phyloP scores from a whole-genome alignment of 768 basidiomycete genomes.

The Auriscalpium microsporum region DNA sequence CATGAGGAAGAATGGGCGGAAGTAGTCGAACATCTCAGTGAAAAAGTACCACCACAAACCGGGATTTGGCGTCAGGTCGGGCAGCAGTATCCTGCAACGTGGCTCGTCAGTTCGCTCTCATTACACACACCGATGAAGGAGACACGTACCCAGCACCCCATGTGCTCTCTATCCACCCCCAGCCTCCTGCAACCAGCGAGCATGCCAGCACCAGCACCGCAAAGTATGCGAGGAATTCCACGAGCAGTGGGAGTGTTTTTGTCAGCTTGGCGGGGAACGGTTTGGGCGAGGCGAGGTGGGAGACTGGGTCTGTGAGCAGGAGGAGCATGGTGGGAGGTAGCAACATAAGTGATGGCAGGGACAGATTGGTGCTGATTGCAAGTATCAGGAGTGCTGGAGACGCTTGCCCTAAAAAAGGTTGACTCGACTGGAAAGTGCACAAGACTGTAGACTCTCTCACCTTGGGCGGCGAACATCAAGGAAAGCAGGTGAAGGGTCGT shows the following conservation, averaged over 20 bases:
- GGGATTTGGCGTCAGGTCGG: constrained; percentile 88
- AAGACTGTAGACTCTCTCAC: constrained; percentile 27
- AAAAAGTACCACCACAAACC: constrained; percentile 99
- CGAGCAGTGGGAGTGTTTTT: constrained; percentile 27
- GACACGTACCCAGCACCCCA: constrained; percentile 75
- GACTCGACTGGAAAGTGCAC: background rate
- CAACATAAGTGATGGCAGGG: constrained; percentile 61
- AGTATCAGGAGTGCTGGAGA: constrained; percentile 55
- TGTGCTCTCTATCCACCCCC: constrained; percentile 64
- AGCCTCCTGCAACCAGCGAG: constrained; percentile 49
- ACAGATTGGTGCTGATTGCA: constrained; percentile 64
- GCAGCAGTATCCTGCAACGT: constrained; percentile 56
- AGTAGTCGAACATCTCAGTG: constrained; percentile 99
- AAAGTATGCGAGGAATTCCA: constrained; percentile 46
- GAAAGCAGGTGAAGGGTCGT: constrained; percentile 61
- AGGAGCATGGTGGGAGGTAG: constrained; percentile 63
- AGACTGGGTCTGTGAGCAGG: constrained; percentile 50
- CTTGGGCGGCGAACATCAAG: constrained; percentile 62
- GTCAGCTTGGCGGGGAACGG: constrained; percentile 16
- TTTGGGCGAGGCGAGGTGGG: constrained; percentile 57
- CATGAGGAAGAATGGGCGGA: constrained; percentile 90
- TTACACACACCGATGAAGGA: background rate
- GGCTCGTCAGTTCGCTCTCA: background rate
- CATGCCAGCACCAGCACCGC: constrained; percentile 40
- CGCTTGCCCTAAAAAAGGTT: constrained; percentile 38